Evolutionary conservation across 768 basidiomycete genomes (phyloP).

Genomic region (Mycena albidolilacea): DNA sequence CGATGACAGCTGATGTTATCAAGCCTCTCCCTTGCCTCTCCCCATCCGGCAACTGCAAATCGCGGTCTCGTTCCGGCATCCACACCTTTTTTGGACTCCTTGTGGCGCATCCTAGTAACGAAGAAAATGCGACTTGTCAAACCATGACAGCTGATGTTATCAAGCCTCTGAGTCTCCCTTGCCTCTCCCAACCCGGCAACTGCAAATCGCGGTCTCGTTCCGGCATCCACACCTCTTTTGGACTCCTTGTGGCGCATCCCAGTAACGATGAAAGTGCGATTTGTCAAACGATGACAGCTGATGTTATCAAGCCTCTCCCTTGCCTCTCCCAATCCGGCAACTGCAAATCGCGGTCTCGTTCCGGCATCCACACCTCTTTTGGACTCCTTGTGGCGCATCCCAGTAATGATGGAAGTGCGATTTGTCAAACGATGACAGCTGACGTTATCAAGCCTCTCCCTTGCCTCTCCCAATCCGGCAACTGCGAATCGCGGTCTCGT

Average conservation of each 20-base stretch:
- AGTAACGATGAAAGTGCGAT: no score
- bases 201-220: no score
- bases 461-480: background rate
- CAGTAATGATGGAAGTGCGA: no score
- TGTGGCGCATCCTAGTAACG: background rate
- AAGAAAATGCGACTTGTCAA: background rate
- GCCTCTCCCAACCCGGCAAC: background rate
- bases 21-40: background rate
- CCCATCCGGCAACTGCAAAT: background rate
- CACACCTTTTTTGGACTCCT: background rate
- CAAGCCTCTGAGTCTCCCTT: background rate
- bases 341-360: no score
- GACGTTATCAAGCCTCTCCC: background rate
- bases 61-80: no score
- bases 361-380: no score
- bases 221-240: no score
- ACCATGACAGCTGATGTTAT: background rate
- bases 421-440: no score
- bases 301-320: background rate
- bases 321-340: background rate
- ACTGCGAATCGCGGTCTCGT: no score
- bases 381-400: background rate
- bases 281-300: background rate
- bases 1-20: no score
- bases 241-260: background rate